Percentiles rank a stretch among this genome's conserved stretches.
Evolutionary conservation across 257 asterid species (phyloP).

Genomic region (Gentiana macrophylla): DNA sequence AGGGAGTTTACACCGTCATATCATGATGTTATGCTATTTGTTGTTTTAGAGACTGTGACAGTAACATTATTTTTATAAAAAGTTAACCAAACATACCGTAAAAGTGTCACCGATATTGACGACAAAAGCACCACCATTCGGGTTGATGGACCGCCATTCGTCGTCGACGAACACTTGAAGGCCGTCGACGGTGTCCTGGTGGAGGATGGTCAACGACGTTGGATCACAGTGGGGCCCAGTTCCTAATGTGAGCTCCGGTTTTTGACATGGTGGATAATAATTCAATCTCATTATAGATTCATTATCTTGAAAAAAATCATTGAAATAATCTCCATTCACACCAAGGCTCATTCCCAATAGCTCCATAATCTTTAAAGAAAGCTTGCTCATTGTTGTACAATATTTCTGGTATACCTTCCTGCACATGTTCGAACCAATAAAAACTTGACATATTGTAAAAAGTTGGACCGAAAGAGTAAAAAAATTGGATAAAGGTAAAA

Average conservation of each 20-base stretch:
- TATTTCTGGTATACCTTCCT: conserved; percentile 18
- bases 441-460: too few relatives aligned
- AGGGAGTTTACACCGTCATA: too few relatives aligned
- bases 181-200: conserved; percentile 38
- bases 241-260: conserved; percentile 30
- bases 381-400: conserved; percentile 23
- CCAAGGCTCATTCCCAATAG: conserved; percentile 34
- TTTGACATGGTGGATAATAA: conserved; percentile 34
- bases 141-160: conserved; percentile 29
- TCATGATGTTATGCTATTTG: too few relatives aligned
- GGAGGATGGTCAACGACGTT: conserved; percentile 28
- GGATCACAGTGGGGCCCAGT: conserved; percentile 50
- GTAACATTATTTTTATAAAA: too few relatives aligned
- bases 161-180: conserved; percentile 22
- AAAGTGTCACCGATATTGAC: conserved; percentile 33
- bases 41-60: too few relatives aligned
- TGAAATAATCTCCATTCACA: conserved; percentile 14
- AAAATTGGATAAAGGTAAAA: too few relatives aligned
- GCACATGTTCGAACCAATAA: too few relatives aligned
- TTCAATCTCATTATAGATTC: conserved; percentile 33
- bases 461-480: too few relatives aligned
- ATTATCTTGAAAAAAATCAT: conserved; percentile 22
- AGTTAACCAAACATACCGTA: conserved; percentile 9
- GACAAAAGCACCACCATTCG: conserved; percentile 24
- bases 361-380: conserved; percentile 24